Evolutionary conservation across 2,329 filamentous ascomycete species (phyloP).

Genomic region (Fusarium goolgardi): DNA sequence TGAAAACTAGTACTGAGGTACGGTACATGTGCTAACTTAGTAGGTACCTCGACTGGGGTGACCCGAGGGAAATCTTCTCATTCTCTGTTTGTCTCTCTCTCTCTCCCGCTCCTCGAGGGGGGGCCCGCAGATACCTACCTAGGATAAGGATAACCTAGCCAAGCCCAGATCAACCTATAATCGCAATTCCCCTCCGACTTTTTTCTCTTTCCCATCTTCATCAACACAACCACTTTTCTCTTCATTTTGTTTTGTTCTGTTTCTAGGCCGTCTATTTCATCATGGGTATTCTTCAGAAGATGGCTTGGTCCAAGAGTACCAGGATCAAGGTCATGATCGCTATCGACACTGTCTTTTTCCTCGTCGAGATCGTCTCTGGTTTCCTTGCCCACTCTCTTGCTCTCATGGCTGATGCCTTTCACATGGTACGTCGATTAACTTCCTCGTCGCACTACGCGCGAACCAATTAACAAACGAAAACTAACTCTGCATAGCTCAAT

Average conservation of each 20-base stretch:
- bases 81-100: background rate
- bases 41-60: background rate
- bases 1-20: background rate
- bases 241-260: constrained; percentile 2
- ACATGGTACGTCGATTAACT: constrained; percentile 76
- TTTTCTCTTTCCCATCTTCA: constrained; percentile 6
- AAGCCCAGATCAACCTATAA: background rate
- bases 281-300: constrained; percentile 57
- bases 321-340: constrained; percentile 92
- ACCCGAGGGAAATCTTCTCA: constrained; percentile 1
- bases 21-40: background rate
- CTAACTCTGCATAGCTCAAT: constrained; percentile 73
- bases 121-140: background rate
- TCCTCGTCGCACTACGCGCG: background rate
- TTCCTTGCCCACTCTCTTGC: constrained; percentile 92
- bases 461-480: constrained; percentile 11
- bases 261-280: constrained; percentile 19
- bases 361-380: constrained; percentile 86
- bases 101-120: background rate
- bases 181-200: background rate
- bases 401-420: constrained; percentile 95
- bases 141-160: background rate
- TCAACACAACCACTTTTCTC: background rate
- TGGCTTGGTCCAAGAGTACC: constrained; percentile 92
- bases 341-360: constrained; percentile 90